Conservation (phyloP, 768 basidiomycete genomes). For the Psilocybe azurescens region DNA sequence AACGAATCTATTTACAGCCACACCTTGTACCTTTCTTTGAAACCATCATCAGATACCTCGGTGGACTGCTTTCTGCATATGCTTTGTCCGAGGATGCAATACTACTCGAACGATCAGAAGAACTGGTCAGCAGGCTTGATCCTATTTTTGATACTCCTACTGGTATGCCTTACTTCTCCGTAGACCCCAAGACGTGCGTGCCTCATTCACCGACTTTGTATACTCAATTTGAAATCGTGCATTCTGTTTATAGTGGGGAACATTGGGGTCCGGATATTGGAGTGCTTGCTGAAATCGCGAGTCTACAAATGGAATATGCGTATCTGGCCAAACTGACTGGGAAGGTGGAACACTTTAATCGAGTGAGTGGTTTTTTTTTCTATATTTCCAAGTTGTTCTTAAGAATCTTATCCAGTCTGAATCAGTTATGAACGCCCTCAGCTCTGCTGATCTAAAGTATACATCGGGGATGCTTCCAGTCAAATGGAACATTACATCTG, state of each 20-base stretch:
- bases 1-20: slow-evolving; percentile 19
- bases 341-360: slow-evolving; percentile 62
- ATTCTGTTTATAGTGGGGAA: slow-evolving; percentile 11
- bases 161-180: slow-evolving; percentile 73
- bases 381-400: not conserved
- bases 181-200: slow-evolving; percentile 67
- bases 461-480: slow-evolving; percentile 71
- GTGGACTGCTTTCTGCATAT: slow-evolving; percentile 85
- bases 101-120: slow-evolving; percentile 73
- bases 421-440: slow-evolving; percentile 52
- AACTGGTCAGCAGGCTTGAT: slow-evolving; percentile 75
- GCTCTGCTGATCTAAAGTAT: slow-evolving; percentile 44
- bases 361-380: slow-evolving; percentile 40
- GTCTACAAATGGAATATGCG: slow-evolving; percentile 82
- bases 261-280: slow-evolving; percentile 39
- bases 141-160: slow-evolving; percentile 72
- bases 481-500: slow-evolving; percentile 56
- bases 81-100: slow-evolving; percentile 70
- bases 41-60: slow-evolving; percentile 90
- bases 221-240: not conserved
- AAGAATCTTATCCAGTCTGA: slow-evolving; percentile 23
- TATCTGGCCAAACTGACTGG: slow-evolving; percentile 84
- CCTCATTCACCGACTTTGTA: not conserved
- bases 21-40: slow-evolving; percentile 68
- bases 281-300: slow-evolving; percentile 80